These are phyloP conservation scores for Aureobasidium sp. DNA, from an alignment of 2,329 filamentous ascomycete species.

Conservation along the genomic window DNA sequence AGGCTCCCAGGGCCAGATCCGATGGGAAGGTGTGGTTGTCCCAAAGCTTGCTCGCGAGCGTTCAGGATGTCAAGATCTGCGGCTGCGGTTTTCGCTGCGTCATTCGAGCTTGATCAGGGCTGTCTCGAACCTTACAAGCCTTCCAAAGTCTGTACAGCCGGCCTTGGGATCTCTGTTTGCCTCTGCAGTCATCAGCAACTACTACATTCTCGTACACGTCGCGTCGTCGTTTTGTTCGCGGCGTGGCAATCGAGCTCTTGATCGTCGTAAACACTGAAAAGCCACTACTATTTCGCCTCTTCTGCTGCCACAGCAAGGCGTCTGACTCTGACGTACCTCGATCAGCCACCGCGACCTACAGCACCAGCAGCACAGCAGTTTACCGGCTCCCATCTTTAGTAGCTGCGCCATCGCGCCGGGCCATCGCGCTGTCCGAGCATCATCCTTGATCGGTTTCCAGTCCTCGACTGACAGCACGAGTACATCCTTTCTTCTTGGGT, in stretches of 20 bases:
- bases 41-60: neutral
- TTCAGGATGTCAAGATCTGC: neutral
- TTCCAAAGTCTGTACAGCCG: constrained; percentile 1
- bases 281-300: neutral
- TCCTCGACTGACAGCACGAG: neutral
- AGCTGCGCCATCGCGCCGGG: constrained; percentile 11
- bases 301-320: constrained; percentile 1
- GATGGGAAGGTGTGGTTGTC: neutral
- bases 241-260: neutral
- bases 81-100: neutral
- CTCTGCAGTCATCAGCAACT: neutral
- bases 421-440: constrained; percentile 10
- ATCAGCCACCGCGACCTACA: neutral
- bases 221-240: neutral
- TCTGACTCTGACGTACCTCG: constrained; percentile 1
- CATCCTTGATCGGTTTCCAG: neutral
- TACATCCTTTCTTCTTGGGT: neutral
- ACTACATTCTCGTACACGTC: neutral
- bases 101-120: neutral
- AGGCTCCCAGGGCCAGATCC: no score
- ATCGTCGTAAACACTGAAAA: neutral
- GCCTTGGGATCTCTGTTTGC: neutral
- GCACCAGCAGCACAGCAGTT: constrained; percentile 1
- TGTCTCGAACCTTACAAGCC: constrained; percentile 7
- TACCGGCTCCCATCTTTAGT: constrained; percentile 3